phyloP scores from a whole-genome alignment of 148 eudicot species.

The Persicaria maculosa region DNA sequence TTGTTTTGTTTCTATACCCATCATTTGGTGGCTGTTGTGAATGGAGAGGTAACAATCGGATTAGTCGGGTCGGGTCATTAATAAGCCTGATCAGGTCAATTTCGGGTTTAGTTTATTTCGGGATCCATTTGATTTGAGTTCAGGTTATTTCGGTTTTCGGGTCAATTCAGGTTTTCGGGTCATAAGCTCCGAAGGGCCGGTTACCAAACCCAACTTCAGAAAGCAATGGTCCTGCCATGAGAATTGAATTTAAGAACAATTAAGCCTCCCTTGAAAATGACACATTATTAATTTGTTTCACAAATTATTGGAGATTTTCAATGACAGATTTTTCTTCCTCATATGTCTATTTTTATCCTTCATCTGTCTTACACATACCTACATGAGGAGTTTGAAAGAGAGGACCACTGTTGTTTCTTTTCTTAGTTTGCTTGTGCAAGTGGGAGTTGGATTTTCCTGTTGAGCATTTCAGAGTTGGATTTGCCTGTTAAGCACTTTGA shows the following conservation, averaged over 20 bases:
- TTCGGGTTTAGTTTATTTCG: no score
- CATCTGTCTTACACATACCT: slow-evolving; percentile 1
- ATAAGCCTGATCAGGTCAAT: no score
- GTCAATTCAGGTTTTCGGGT: not conserved
- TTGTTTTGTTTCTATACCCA: not conserved
- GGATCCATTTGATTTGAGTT: no score
- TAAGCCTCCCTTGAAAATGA: slow-evolving; percentile 1
- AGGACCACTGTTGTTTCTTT: slow-evolving; percentile 11
- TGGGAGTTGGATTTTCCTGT: slow-evolving; percentile 29
- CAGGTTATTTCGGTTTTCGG: no score
- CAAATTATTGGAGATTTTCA: slow-evolving; percentile 4
- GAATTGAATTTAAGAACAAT: not conserved
- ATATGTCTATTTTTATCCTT: not conserved
- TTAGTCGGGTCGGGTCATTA: no score
- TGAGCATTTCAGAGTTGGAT: no score
- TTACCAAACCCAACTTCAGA: not conserved
- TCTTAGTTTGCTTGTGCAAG: slow-evolving; percentile 27
- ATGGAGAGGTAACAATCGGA: not conserved
- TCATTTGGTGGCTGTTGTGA: not conserved
- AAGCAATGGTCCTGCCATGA: slow-evolving; percentile 11
- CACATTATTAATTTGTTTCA: not conserved
- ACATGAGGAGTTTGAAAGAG: not conserved
- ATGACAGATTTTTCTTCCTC: not conserved
- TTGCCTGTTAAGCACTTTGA: slow-evolving; percentile 24
- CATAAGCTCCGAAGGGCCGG: not conserved